Percentiles rank a stretch among this genome's conserved stretches.
phyloP scores from a whole-genome alignment of 805 yeast species.

The Pichia californica region DNA sequence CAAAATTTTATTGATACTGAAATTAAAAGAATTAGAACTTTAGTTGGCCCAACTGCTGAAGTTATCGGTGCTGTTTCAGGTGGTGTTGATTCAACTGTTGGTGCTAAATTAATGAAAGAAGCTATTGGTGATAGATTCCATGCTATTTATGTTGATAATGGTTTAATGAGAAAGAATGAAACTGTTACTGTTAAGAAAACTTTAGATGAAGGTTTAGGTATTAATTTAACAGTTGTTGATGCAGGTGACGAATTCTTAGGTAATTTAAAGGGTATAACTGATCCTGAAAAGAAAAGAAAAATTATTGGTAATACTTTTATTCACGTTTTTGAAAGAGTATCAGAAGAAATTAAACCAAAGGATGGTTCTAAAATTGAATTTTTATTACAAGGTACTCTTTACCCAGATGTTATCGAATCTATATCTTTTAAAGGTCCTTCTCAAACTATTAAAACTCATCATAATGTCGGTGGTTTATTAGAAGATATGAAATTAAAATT shows the following conservation, averaged over 20 bases:
- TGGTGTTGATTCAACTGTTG: conserved; percentile 99
- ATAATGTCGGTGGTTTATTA: conserved; percentile 96
- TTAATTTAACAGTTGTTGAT: conserved; percentile 89
- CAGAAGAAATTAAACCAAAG: conserved; percentile 83
- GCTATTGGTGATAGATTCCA: conserved; percentile 99
- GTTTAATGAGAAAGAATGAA: conserved; percentile 94
- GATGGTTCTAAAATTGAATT: conserved; percentile 88
- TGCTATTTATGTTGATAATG: conserved; percentile 96
- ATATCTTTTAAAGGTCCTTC: conserved; percentile 99
- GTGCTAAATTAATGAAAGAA: conserved; percentile 95
- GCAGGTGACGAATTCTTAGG: conserved; percentile 85
- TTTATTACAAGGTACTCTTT: conserved; percentile 92
- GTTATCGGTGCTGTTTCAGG: conserved; percentile 99
- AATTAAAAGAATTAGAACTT: conserved; percentile 80
- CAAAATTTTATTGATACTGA: conserved; percentile 96
- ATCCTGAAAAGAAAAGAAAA: conserved; percentile 98
- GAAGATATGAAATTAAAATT: conserved; percentile 98
- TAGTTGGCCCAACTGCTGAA: conserved; percentile 97
- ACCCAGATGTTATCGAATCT: conserved; percentile 98
- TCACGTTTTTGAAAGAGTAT: conserved; percentile 94
- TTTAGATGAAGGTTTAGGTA: conserved; percentile 87
- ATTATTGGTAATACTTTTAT: conserved; percentile 97
- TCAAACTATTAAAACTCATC: conserved; percentile 98
- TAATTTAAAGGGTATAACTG: conserved; percentile 88
- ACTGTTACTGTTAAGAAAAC: conserved; percentile 84